These are phyloP conservation scores for Tricholoma bakamatsutake DNA, from an alignment of 768 basidiomycete genomes.

Conservation along the genomic window DNA sequence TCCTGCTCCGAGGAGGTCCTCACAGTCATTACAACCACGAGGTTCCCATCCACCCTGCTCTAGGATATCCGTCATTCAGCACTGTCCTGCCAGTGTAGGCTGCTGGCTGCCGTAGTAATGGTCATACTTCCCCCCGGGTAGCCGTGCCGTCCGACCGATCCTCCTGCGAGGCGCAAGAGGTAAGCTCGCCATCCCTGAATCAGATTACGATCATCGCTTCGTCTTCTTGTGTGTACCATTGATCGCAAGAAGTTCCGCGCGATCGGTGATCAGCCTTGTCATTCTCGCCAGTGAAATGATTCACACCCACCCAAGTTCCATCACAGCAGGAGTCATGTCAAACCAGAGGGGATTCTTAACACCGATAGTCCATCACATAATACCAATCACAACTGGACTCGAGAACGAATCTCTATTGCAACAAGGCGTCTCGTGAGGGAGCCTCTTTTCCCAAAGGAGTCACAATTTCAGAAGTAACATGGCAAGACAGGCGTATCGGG, in stretches of 20 bases:
- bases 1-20: constrained; percentile 31
- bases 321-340: constrained; percentile 3
- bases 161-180: constrained; percentile 17
- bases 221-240: constrained; percentile 29
- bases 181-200: constrained; percentile 28
- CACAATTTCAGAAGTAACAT: constrained; percentile 30
- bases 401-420: constrained; percentile 57
- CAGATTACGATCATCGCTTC: constrained; percentile 8
- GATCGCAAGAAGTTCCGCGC: constrained; percentile 18
- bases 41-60: constrained; percentile 18
- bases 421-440: constrained; percentile 12
- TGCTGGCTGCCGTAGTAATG: constrained; percentile 6
- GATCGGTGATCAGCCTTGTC: constrained; percentile 7
- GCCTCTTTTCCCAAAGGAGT: constrained; percentile 31
- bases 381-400: constrained; percentile 25
- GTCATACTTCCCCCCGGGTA: constrained; percentile 2
- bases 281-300: constrained; percentile 16
- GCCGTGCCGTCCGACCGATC: constrained; percentile 5
- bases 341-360: background rate
- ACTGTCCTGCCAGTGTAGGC: constrained; percentile 8
- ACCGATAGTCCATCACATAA: constrained; percentile 10
- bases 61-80: constrained; percentile 15
- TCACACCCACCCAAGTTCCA: constrained; percentile 6
- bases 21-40: constrained; percentile 27
- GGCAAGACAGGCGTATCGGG: constrained; percentile 22